phyloP scores from a whole-genome alignment of 495 filamentous ascomycete genomes.

The Annulohypoxylon moriforme region DNA sequence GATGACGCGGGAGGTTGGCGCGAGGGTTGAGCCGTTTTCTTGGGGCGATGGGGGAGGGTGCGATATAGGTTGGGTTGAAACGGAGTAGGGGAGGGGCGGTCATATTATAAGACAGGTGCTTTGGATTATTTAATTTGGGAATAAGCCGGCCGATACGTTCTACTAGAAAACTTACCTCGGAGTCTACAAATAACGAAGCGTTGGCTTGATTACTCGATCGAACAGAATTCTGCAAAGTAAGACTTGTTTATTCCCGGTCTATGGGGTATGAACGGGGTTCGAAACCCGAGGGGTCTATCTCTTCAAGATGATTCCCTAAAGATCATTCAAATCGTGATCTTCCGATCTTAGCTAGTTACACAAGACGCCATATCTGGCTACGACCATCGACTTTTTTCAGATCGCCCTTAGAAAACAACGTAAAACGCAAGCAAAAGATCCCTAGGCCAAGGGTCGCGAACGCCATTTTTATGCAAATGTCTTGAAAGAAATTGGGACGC shows the following conservation, averaged over 20 bases:
- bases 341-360: constrained; percentile 38
- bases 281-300: constrained; percentile 26
- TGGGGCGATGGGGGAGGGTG: constrained; percentile 51
- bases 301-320: constrained; percentile 20
- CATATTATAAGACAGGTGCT: too few relatives aligned
- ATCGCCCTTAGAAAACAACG: constrained; percentile 14
- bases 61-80: too few relatives aligned
- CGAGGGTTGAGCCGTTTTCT: constrained; percentile 30
- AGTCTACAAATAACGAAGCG: background rate
- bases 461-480: constrained; percentile 47
- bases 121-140: background rate
- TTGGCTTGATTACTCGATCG: background rate
- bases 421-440: constrained; percentile 36
- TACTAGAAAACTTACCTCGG: background rate
- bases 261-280: constrained; percentile 33
- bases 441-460: constrained; percentile 41
- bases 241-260: constrained; percentile 34
- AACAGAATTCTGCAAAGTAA: constrained; percentile 17
- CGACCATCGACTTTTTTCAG: constrained; percentile 15
- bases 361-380: constrained; percentile 37
- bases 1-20: constrained; percentile 55
- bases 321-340: constrained; percentile 18
- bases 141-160: background rate
- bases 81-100: background rate
- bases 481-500: constrained; percentile 19